Evolutionary conservation across 2,329 filamentous ascomycete species (phyloP).

Genomic region (Exophiala viscosa): DNA sequence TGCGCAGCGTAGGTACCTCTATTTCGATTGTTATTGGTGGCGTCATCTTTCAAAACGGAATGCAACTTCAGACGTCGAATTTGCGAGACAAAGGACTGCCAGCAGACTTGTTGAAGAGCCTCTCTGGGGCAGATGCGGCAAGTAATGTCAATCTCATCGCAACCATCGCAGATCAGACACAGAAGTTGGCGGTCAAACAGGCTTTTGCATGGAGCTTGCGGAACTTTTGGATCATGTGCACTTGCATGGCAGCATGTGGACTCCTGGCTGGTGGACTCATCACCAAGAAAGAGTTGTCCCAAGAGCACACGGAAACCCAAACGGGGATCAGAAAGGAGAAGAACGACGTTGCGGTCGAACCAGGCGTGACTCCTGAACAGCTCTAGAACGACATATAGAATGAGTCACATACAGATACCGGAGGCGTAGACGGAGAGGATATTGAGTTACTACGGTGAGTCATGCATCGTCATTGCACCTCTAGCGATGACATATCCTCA

Average conservation of each 20-base stretch:
- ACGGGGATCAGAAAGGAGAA: conserved; percentile 40
- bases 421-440: no score
- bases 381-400: no score
- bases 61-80: conserved; percentile 23
- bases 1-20: conserved; percentile 55
- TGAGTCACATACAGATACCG: no score
- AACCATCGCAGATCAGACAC: conserved; percentile 26
- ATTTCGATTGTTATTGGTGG: conserved; percentile 58
- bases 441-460: no score
- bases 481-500: no score
- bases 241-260: conserved; percentile 35
- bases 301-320: conserved; percentile 40
- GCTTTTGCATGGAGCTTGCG: conserved; percentile 42
- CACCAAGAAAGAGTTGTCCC: conserved; percentile 35
- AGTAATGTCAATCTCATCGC: conserved; percentile 29
- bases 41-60: conserved; percentile 43
- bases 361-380: no score
- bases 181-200: conserved; percentile 38
- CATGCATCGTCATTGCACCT: no score
- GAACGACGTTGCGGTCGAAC: no score
- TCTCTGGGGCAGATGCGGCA: conserved; percentile 26
- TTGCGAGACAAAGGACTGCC: conserved; percentile 26
- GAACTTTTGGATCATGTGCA: conserved; percentile 51
- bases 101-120: conserved; percentile 7
- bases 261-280: conserved; percentile 40